Percentiles rank a stretch among this genome's conserved stretches.
These are phyloP conservation scores for Neurospora crassa DNA, from an alignment of 2,329 filamentous ascomycete genomes.

Conservation along the genomic window DNA sequence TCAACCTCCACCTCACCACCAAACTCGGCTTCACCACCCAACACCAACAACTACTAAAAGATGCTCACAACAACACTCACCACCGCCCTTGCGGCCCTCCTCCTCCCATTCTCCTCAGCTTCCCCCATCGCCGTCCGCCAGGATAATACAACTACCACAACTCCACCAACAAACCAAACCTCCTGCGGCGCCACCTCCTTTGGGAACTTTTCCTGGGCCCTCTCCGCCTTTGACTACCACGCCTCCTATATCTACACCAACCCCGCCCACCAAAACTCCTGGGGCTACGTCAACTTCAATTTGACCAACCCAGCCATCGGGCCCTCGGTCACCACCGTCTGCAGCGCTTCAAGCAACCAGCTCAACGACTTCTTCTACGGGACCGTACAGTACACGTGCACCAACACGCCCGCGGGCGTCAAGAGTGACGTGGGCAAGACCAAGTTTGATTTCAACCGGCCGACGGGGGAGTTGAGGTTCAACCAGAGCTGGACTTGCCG, in stretches of 20 bases:
- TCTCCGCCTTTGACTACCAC: conserved; percentile 38
- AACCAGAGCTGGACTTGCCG: conserved; percentile 41
- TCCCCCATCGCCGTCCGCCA: conserved; percentile 1
- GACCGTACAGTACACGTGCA: conserved; percentile 34
- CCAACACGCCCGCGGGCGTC: conserved; percentile 19
- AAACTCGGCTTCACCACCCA: not conserved
- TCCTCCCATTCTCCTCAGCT: not conserved
- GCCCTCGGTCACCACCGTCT: conserved; percentile 23
- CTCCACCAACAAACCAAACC: not conserved
- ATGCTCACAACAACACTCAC: not conserved
- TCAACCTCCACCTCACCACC: not conserved
- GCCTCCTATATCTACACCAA: conserved; percentile 39
- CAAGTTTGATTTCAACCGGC: conserved; percentile 33
- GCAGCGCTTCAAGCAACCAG: conserved; percentile 31
- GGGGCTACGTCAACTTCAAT: conserved; percentile 38
- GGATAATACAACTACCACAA: not conserved
- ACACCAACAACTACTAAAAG: not conserved
- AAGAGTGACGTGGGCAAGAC: conserved; percentile 21
- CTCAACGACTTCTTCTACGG: conserved; percentile 43
- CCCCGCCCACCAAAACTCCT: conserved; percentile 40
- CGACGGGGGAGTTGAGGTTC: conserved; percentile 27
- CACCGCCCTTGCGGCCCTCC: conserved; percentile 2
- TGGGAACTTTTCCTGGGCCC: conserved; percentile 28
- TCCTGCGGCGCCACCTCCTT: conserved; percentile 26
- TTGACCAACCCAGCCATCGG: conserved; percentile 36